Conservation (phyloP, 192 early-diverging fungal species). For the Entomortierella chlamydospora region DNA sequence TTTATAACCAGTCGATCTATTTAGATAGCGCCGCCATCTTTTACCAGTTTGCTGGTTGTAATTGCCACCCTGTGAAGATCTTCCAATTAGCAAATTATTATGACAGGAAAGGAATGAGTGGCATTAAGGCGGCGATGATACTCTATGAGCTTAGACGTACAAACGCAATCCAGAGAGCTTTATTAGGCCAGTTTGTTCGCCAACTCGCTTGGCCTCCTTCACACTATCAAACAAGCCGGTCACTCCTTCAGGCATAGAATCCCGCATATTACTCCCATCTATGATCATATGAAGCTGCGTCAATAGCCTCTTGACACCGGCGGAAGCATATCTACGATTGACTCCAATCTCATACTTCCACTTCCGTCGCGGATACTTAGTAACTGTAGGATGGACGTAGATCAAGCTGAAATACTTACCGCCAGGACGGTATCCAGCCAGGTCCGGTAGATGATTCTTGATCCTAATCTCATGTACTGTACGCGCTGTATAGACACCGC, state of each 20-base stretch:
- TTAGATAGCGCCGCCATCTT: not conserved
- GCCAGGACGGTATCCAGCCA: slow-evolving; percentile 15
- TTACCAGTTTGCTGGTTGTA: not conserved
- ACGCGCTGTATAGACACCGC: too few relatives aligned
- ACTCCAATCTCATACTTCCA: slow-evolving; percentile 17
- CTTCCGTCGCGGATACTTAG: slow-evolving; percentile 19
- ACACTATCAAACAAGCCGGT: slow-evolving; percentile 28
- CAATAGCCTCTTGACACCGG: slow-evolving; percentile 2
- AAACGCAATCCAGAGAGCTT: too few relatives aligned
- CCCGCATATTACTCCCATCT: slow-evolving; percentile 31
- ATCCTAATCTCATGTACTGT: slow-evolving; percentile 40
- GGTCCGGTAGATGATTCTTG: slow-evolving; percentile 33
- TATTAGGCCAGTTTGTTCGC: slow-evolving; percentile 14
- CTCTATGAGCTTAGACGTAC: too few relatives aligned
- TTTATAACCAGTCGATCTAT: not conserved
- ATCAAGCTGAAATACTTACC: slow-evolving; percentile 48
- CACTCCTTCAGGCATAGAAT: slow-evolving; percentile 22
- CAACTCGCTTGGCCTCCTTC: slow-evolving; percentile 26
- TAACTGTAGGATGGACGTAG: slow-evolving; percentile 26
- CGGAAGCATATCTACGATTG: slow-evolving; percentile 7
- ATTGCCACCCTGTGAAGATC: not conserved
- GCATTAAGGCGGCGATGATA: not conserved
- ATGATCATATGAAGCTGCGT: slow-evolving; percentile 42
- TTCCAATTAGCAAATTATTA: slow-evolving; percentile 2
- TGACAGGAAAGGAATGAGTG: not conserved